Evolutionary conservation across 1,139 yeast genomes (phyloP), one percentile per base, ranked within the genome.

Genomic region (Pichia sp.): DNA sequence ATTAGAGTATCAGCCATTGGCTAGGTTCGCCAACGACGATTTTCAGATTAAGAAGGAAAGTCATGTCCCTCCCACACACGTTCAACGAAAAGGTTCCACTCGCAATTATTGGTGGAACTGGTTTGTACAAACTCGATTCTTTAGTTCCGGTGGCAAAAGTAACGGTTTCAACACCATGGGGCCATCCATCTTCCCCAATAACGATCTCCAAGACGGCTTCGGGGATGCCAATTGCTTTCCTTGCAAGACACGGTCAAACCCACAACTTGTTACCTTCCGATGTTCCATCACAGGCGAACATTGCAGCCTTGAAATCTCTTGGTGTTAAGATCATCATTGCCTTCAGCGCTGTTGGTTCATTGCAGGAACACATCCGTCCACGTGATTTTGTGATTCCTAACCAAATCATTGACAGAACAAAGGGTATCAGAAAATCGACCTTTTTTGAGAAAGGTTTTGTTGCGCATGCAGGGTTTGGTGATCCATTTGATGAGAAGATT

Each of bases 91-190:
- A 85, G 42, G 89, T 93, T 30, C 78, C 82, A 46, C 77, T 93
- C 50, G 98, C 96, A 48, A 83, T 93, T 61, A 93, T 93, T 69
- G 99, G 99, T 43, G 99, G 99, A 47, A 93, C 99, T 3, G 99
- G 99, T n/a, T 79, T 93, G 48, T 93, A 93, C 75, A 87, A 89
- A 56, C 78, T 93, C 58, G 90, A 87, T 47, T 83, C 89, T 55
- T 76, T 92, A 60, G 80, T 85, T 49, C 95, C 97, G 2, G 95
- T 91, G 52, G 97, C 97, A 30, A 77, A 87, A 63, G 74, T 91
- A 52, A 81, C 88, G 7, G 72, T 90, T 54, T 79, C 85, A 20
- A 93, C 99, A 9, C 99, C 99, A 29, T 93, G 99, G 98, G 99
- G 99, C 7, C 80, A 79, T 63, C 97, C 99, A 27, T 91, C 98